Evolutionary conservation across 495 filamentous ascomycete species (phyloP), one percentile per base, ranked within the genome.

Genomic region (Cetradonia linearis): DNA sequence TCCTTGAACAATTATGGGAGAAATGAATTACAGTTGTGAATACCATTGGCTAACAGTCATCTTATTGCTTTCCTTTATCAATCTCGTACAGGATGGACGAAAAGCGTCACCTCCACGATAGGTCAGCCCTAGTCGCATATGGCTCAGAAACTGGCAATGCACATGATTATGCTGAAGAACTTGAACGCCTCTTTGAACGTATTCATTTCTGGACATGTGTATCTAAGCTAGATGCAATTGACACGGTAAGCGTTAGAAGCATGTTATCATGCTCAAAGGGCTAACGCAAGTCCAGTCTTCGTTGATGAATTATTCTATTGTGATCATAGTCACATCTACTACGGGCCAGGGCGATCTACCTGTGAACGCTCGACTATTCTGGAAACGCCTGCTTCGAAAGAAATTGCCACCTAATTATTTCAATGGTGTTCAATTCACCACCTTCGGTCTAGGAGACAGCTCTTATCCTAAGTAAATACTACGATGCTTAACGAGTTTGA

Each of bases 291-390:
- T n/a, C 14, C 55, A 83, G 80, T 71, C 73, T 27, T 63, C 68
- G 1, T 69, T 87, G 7, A 62, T 67, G 16, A 72, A 78, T 33
- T 77, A 82, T 52, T 80, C 80, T 0, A 66, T 96, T 28, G 79
- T 86, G 6, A 78, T 97, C 52, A 84, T 97, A 63, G 84, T 87
- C 54, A 74, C 91, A 13, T 95, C 92, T 0, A 97, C 94, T 0
- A 96, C 93, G 2, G 93, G 93, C 7, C 94, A 99, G 72, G 93
- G 93, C 9, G 91, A 97, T 61, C 71, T 99, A 62, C 92, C 94
- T 3, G 77, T 75, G 18, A 96, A 96, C 76, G 81, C 84, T 11
- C 76, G 81, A 40, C 74, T 72, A 16, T 92, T 97, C 66, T 99
- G 93, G 93, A 90, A 81, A 67, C 84, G 81, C 47, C 78, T 99